These are phyloP conservation scores for Streptanthus diversifolius DNA, from an alignment of 345 rosid species.

Conservation along the genomic window DNA sequence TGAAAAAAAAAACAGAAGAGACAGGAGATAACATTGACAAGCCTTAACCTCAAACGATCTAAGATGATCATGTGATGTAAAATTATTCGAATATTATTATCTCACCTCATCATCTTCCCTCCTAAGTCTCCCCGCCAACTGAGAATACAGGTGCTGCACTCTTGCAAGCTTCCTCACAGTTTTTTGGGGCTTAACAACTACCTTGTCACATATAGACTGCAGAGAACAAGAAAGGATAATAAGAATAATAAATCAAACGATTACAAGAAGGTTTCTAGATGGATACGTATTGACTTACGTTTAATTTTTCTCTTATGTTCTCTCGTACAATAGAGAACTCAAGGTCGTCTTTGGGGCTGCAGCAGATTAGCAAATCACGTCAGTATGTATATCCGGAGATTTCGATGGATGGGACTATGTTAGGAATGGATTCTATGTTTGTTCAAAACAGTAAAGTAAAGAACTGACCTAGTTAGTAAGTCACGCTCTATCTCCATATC, in stretches of 20 bases:
- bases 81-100: neutral
- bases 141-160: slow-evolving; percentile 85
- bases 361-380: slow-evolving; percentile 6
- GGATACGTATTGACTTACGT: slow-evolving; percentile 64
- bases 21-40: neutral
- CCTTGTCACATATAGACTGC: slow-evolving; percentile 65
- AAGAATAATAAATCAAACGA: no score
- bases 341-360: slow-evolving; percentile 85
- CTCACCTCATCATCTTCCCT: slow-evolving; percentile 87
- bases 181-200: slow-evolving; percentile 64
- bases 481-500: slow-evolving; percentile 86
- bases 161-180: slow-evolving; percentile 75
- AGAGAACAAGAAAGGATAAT: slow-evolving; percentile 4
- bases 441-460: neutral
- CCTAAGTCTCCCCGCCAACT: slow-evolving; percentile 55
- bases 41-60: neutral
- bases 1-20: neutral
- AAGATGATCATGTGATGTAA: neutral
- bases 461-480: slow-evolving; percentile 65
- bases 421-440: neutral
- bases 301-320: slow-evolving; percentile 66
- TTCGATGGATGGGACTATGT: neutral
- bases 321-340: slow-evolving; percentile 91
- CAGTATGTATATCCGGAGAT: slow-evolving; percentile 12
- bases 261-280: no score